A percentile compares a stretch with the other conserved stretches of the same genome.
These are phyloP conservation scores for Thalassiosira ordinaria DNA, from an alignment of 352 stramenopile species.

Conservation along the genomic window DNA sequence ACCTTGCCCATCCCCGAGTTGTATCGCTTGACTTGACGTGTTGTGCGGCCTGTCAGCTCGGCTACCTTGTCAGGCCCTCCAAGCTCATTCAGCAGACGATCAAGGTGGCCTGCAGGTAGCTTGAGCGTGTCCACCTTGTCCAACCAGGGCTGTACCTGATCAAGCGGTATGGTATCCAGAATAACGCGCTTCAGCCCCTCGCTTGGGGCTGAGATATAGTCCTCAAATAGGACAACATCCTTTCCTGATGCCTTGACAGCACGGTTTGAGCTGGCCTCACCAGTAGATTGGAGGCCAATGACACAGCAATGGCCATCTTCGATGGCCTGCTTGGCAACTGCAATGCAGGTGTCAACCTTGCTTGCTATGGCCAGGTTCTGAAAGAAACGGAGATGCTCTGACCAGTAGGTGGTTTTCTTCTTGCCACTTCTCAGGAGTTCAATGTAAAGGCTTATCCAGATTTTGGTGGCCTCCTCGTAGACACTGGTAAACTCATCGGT, in stretches of 20 bases:
- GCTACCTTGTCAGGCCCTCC: conserved; percentile 81
- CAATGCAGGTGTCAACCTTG: conserved; percentile 76
- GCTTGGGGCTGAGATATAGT: conserved; percentile 50
- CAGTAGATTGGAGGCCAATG: conserved; percentile 86
- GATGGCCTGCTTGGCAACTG: conserved; percentile 62
- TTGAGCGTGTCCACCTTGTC: conserved; percentile 54
- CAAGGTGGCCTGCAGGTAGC: conserved; percentile 60
- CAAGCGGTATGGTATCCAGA: conserved; percentile 32
- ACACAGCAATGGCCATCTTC: conserved; percentile 72
- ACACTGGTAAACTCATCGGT: no score
- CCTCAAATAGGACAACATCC: conserved; percentile 28
- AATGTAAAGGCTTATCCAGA: no score
- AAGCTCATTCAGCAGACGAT: conserved; percentile 81
- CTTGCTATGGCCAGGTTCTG: conserved; percentile 74
- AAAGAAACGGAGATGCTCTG: conserved; percentile 86
- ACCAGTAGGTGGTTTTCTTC: no score
- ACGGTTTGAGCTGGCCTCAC: conserved; percentile 67
- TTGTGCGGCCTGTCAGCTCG: conserved; percentile 84
- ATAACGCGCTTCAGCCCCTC: conserved; percentile 42
- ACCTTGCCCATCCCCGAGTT: no score
- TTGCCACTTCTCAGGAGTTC: no score
- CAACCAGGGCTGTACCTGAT: conserved; percentile 46
- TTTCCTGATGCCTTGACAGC: conserved; percentile 41
- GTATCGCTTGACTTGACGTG: conserved; percentile 27
- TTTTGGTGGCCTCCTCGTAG: no score